These are phyloP conservation scores for Phytophthora foliorum DNA, from an alignment of 352 stramenopile genomes.

Conservation along the genomic window DNA sequence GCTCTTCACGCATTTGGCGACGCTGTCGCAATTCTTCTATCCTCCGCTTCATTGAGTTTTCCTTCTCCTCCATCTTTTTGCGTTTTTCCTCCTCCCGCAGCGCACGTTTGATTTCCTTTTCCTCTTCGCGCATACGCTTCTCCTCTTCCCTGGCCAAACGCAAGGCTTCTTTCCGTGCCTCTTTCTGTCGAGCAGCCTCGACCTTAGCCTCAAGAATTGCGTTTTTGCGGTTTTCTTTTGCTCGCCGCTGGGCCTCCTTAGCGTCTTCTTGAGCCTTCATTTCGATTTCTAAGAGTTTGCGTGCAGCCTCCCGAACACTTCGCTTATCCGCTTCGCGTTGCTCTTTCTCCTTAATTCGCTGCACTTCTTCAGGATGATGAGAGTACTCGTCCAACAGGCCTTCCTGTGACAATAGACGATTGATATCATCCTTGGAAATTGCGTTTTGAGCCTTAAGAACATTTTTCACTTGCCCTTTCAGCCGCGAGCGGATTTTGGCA, in stretches of 20 bases:
- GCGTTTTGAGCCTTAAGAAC: conserved; percentile 37
- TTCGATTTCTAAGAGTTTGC: conserved; percentile 79
- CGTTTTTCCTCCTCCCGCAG: conserved; percentile 77
- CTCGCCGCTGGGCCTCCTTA: conserved; percentile 71
- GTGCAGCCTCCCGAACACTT: conserved; percentile 73
- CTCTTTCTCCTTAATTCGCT: conserved; percentile 57
- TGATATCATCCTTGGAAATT: conserved; percentile 57
- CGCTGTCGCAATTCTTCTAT: conserved; percentile 77
- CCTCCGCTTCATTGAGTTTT: conserved; percentile 75
- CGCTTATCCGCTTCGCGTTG: conserved; percentile 72
- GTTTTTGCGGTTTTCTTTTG: conserved; percentile 78
- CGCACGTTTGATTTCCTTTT: conserved; percentile 76
- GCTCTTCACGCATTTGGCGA: conserved; percentile 74
- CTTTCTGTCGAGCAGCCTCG: conserved; percentile 72
- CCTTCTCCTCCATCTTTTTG: conserved; percentile 78
- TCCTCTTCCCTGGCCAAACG: conserved; percentile 78
- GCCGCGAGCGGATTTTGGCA: conserved; percentile 60
- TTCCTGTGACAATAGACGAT: conserved; percentile 55
- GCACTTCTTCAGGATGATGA: conserved; percentile 53
- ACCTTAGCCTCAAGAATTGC: conserved; percentile 73
- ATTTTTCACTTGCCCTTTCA: conserved; percentile 72
- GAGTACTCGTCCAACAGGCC: conserved; percentile 49
- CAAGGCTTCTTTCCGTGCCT: conserved; percentile 68
- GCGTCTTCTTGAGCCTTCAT: conserved; percentile 82
- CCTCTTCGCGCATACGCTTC: conserved; percentile 69